phyloP scores from a whole-genome alignment of 306 rosid genomes.

The Acacia melanoxylon region DNA sequence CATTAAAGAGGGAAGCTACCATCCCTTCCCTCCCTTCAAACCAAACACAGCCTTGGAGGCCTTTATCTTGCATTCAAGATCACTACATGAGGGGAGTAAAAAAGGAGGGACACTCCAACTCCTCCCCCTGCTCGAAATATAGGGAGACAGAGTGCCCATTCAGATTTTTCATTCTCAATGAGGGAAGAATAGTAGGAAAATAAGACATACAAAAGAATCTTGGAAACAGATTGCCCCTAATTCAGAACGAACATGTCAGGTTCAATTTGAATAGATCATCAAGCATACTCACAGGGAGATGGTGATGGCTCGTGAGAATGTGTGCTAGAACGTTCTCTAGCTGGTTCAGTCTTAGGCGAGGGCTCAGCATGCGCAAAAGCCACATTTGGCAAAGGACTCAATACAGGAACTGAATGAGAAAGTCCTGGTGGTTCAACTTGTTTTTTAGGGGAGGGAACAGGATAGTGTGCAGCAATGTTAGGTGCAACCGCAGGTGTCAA shows the following conservation, averaged over 20 bases:
- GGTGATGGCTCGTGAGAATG: slow-evolving; percentile 40
- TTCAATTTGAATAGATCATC: slow-evolving; percentile 14
- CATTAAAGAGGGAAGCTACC: too few relatives aligned
- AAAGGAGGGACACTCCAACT: not conserved
- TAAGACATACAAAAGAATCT: not conserved
- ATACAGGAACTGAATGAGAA: slow-evolving; percentile 53
- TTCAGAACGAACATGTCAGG: slow-evolving; percentile 3
- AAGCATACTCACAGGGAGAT: slow-evolving; percentile 60
- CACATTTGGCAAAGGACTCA: slow-evolving; percentile 76
- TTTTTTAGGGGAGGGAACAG: slow-evolving; percentile 50
- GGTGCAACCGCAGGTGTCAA: slow-evolving; percentile 58
- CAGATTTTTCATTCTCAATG: not conserved
- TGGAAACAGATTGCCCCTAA: not conserved
- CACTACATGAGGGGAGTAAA: not conserved
- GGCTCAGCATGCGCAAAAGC: slow-evolving; percentile 75
- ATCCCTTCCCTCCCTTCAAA: too few relatives aligned
- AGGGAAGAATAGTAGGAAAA: not conserved
- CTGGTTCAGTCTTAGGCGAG: slow-evolving; percentile 57
- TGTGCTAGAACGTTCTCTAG: slow-evolving; percentile 31
- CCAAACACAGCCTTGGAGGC: not conserved
- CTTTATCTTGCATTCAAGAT: not conserved
- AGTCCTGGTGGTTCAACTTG: slow-evolving; percentile 47
- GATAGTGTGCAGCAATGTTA: slow-evolving; percentile 32
- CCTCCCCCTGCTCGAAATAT: not conserved
- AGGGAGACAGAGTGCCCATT: not conserved